Conservation (phyloP, 768 basidiomycete species). For the Cubamyces sp. region DNA sequence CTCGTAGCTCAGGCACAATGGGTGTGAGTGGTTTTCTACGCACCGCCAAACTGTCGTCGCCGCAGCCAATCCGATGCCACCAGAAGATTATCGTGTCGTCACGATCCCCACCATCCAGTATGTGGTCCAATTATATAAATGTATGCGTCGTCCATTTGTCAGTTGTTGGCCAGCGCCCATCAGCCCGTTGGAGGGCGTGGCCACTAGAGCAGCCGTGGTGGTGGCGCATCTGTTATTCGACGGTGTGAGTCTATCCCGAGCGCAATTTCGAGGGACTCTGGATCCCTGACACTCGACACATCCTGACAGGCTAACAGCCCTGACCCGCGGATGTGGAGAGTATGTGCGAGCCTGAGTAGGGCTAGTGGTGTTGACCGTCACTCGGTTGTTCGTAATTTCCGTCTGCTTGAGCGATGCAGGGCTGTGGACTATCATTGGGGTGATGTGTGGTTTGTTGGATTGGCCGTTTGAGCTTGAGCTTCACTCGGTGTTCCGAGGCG, state of each 20-base stretch:
- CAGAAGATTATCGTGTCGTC: background rate
- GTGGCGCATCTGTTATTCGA: slow-evolving; percentile 11
- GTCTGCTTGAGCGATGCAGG: too few relatives aligned
- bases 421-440: too few relatives aligned
- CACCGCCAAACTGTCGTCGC: background rate
- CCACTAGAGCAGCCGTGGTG: background rate
- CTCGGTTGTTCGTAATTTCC: too few relatives aligned
- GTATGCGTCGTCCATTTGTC: background rate
- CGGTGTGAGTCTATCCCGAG: background rate
- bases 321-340: slow-evolving; percentile 1
- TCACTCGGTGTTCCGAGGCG: too few relatives aligned
- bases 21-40: background rate
- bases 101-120: too few relatives aligned
- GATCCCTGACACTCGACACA: background rate
- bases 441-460: too few relatives aligned
- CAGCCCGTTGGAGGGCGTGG: background rate
- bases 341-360: background rate
- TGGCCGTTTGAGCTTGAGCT: too few relatives aligned
- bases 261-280: background rate
- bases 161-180: background rate
- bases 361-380: too few relatives aligned
- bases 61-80: background rate
- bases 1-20: background rate
- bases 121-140: background rate
- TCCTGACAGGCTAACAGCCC: background rate